A percentile compares a stretch with the other conserved stretches of the same genome.
Evolutionary conservation across 768 basidiomycete genomes (phyloP).

Genomic region (Psilocybe cyanescens): DNA sequence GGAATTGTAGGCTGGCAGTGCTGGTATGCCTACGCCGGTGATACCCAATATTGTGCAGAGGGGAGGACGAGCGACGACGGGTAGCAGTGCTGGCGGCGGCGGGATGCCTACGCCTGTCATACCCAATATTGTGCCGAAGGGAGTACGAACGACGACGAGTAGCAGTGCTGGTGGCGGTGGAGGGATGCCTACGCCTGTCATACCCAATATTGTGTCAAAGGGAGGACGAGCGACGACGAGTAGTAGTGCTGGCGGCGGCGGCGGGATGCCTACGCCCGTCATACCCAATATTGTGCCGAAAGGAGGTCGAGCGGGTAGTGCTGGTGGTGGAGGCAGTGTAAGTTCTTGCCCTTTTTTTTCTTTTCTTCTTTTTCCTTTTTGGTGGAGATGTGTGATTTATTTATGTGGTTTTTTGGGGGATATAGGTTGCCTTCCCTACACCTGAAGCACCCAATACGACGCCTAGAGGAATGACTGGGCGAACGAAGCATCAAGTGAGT

Average conservation of each 20-base stretch:
- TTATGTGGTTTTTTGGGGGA: too few relatives aligned
- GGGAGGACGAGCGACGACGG: background rate
- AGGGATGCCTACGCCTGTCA: background rate
- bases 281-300: background rate
- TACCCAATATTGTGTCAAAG: background rate
- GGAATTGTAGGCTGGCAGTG: background rate
- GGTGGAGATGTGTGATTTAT: too few relatives aligned
- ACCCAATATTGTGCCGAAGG: constrained; percentile 2
- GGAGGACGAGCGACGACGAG: background rate
- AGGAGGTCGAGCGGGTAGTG: background rate
- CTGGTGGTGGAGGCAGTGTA: background rate
- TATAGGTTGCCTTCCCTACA: background rate
- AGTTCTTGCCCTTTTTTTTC: too few relatives aligned
- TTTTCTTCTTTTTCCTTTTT: too few relatives aligned
- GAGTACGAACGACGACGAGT: background rate
- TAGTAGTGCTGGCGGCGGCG: background rate
- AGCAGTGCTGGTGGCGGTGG: background rate
- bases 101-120: background rate
- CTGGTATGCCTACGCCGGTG: background rate
- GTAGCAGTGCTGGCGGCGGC: background rate
- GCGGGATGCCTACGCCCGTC: background rate
- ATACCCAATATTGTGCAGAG: background rate
- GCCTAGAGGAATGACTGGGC: background rate
- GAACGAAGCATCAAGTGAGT: too few relatives aligned
- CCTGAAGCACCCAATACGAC: background rate